Evolutionary conservation across 2,329 filamentous ascomycete genomes (phyloP).

Genomic region (Fusarium oligoseptatum): DNA sequence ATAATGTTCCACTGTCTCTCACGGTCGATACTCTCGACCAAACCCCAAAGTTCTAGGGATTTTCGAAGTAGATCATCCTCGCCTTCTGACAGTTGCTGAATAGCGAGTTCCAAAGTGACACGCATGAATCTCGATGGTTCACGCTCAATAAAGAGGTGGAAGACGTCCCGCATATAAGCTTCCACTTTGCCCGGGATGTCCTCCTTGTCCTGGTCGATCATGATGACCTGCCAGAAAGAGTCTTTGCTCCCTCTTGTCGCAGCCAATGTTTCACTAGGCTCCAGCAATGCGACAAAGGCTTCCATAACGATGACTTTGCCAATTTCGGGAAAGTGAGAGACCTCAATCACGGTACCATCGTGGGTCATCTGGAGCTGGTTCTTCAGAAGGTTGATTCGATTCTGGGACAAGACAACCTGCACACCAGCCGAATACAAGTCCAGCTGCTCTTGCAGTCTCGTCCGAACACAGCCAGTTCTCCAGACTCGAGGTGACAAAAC

Average conservation of each 20-base stretch:
- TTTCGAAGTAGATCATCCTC: slow-evolving; percentile 69
- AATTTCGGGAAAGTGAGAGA: slow-evolving; percentile 69
- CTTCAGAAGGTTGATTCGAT: slow-evolving; percentile 69
- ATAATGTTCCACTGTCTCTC: slow-evolving; percentile 72
- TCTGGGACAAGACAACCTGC: slow-evolving; percentile 72
- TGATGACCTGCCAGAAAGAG: slow-evolving; percentile 58
- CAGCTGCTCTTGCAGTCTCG: slow-evolving; percentile 71
- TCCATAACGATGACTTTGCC: slow-evolving; percentile 59
- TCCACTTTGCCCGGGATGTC: slow-evolving; percentile 72
- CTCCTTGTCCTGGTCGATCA: slow-evolving; percentile 73
- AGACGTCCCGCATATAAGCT: slow-evolving; percentile 69
- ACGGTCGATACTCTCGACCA: slow-evolving; percentile 75
- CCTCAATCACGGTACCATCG: slow-evolving; percentile 66
- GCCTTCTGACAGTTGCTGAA: slow-evolving; percentile 59
- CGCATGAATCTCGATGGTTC: slow-evolving; percentile 73
- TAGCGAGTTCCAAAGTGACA: slow-evolving; percentile 68
- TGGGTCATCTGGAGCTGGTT: slow-evolving; percentile 62
- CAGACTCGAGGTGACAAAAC: slow-evolving; percentile 75
- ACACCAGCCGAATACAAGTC: slow-evolving; percentile 74
- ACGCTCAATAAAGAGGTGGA: slow-evolving; percentile 69
- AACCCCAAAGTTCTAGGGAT: slow-evolving; percentile 73
- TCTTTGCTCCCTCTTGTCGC: slow-evolving; percentile 52
- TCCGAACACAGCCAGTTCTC: slow-evolving; percentile 73
- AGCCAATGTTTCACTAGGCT: slow-evolving; percentile 54
- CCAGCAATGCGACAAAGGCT: slow-evolving; percentile 50